Percentiles rank a stretch among this genome's conserved stretches.
Conservation (phyloP, 208 protist species). For the Trypanosoma lewisi region DNA sequence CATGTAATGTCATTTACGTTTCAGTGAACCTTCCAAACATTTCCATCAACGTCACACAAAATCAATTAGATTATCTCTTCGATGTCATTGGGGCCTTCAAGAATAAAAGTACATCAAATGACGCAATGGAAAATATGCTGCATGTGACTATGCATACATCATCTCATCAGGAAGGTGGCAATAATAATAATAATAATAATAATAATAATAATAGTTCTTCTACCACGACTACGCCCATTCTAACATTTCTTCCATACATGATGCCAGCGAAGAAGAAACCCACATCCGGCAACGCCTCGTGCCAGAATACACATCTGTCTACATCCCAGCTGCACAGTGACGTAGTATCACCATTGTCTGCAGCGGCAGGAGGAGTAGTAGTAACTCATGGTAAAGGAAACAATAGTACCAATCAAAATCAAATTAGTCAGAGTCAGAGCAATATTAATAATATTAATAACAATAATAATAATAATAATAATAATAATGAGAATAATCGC, state of each 20-base stretch:
- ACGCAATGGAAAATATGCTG: not conserved
- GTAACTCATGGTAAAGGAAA: not conserved
- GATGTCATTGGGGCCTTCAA: slow-evolving; percentile 62
- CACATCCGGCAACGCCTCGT: not conserved
- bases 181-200: not conserved
- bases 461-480: not conserved
- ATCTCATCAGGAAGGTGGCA: slow-evolving; percentile 8
- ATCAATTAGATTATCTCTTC: slow-evolving; percentile 59
- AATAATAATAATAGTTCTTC: slow-evolving; percentile 5
- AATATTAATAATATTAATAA: not conserved
- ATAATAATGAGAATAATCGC: too few species aligned
- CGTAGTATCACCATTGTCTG: too few species aligned
- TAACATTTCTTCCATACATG: not conserved
- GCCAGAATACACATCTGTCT: too few species aligned
- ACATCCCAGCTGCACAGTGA: too few species aligned
- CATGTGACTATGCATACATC: not conserved
- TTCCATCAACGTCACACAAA: slow-evolving; percentile 24
- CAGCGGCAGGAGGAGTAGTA: too few species aligned
- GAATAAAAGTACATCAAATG: not conserved
- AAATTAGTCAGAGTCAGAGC: too few species aligned
- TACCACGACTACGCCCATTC: slow-evolving; percentile 3
- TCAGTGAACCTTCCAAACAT: slow-evolving; percentile 23
- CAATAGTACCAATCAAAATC: too few species aligned
- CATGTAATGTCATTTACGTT: too few species aligned
- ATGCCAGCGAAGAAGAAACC: not conserved